A percentile compares a stretch with the other conserved stretches of the same genome.
phyloP scores from a whole-genome alignment of 139 green algal genomes.

The Penium margaritaceum region DNA sequence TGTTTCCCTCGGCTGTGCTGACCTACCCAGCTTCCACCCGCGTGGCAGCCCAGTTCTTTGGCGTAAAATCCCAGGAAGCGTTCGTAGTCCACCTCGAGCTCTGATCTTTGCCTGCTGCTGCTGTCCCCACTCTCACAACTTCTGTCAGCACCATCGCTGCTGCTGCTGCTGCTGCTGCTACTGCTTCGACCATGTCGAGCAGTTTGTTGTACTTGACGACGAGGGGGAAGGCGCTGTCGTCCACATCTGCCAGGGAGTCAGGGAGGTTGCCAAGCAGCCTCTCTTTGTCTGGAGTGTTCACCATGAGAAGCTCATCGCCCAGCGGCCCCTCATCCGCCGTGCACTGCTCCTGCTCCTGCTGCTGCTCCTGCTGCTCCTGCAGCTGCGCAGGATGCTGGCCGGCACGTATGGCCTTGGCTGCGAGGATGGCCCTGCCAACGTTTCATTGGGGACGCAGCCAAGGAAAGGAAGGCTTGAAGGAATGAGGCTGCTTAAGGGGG shows the following conservation, averaged over 20 bases:
- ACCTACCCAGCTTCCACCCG: too few relatives aligned
- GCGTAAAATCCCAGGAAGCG: constrained; percentile 14
- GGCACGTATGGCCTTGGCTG: neutral
- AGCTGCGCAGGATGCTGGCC: neutral
- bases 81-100: constrained; percentile 36
- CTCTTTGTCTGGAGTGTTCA: constrained; percentile 14
- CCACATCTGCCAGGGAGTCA: constrained; percentile 8
- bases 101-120: neutral
- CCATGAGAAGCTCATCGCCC: too few relatives aligned
- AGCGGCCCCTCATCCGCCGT: constrained; percentile 2
- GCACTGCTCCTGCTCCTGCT: neutral
- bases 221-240: constrained; percentile 60
- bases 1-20: too few relatives aligned
- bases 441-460: too few relatives aligned
- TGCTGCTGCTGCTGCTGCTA: too few relatives aligned
- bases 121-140: neutral
- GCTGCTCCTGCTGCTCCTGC: neutral
- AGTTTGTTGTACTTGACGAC: constrained; percentile 60
- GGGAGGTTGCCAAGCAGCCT: constrained; percentile 25
- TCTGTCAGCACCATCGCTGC: neutral
- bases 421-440: constrained; percentile 2
- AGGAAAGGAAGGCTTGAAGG: too few relatives aligned
- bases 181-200: constrained; percentile 63
- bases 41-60: neutral
- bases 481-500: too few relatives aligned